Base-by-base conservation (phyloP, 176 grass and related monocot genomes). In the Oryza nivara region DNA sequence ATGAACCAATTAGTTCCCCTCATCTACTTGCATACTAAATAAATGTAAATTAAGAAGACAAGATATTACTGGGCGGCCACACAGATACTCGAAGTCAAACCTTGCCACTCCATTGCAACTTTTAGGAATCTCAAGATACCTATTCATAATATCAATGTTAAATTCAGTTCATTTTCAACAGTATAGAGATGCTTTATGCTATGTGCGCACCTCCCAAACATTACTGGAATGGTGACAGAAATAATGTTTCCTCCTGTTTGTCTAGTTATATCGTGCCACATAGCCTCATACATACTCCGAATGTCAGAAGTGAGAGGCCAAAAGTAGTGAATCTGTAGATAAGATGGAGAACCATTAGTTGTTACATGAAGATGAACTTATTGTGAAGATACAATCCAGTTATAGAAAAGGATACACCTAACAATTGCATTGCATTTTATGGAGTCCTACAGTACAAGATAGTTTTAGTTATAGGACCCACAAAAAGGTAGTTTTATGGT, bases 81-180 rank as follows among this genome's bases (percentile, higher is more conserved):
- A 98, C 72, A 95, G 78, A 92, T 95, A 93, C 67, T 95, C 93
- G 25, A 98, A 98, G 81, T 95, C 73, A 79, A 95, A 95, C 67
- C 86, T 95, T 80, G 93, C 93, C 14, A 90, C 83, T 23, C 96
- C 91, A 69, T 93, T 87, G 92, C 96, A 98, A 79, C 89, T 98
- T 80, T 93, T 85, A 83, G 96, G 88, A 90, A 98, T 90, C 88
- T 93, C 96, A 74, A 98, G 67, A 93, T 67, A 95, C 72, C 93
- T 98, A 87, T 79, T 54, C 16, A 65, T 22, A 74, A 70, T 38
- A 76, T 73, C 17, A 11, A 85, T 47, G 54, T 84, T 84, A 77
- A 70, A 87, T 80, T 28, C 34, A 76, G 32, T 69, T 47, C 28
- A 38, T 76, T 74, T 90, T 73, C 34, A 77, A 63, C 25, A 35